phyloP scores from a whole-genome alignment of 1,284 basidiomycete genomes.

The Ganoderma resinaceum region DNA sequence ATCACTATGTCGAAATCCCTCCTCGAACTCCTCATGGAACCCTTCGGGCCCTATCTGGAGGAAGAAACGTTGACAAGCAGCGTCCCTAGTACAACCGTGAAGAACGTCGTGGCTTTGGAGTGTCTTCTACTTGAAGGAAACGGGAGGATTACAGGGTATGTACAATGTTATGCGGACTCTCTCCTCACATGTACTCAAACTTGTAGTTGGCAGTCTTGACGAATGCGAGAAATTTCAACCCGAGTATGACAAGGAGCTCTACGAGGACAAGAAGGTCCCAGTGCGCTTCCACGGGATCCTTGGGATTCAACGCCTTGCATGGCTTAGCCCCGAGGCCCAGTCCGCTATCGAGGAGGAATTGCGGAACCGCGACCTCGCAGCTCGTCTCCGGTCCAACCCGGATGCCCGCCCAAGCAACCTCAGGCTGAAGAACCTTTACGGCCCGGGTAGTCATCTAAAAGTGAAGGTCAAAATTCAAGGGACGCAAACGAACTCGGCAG shows the following conservation, averaged over 20 bases:
- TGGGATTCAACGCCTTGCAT: slow-evolving; percentile 48
- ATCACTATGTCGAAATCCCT: slow-evolving; percentile 9
- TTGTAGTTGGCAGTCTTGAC: slow-evolving; percentile 21
- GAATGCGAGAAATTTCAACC: slow-evolving; percentile 30
- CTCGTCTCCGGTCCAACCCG: slow-evolving; percentile 3
- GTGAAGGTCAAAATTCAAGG: slow-evolving; percentile 49
- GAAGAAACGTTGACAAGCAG: slow-evolving; percentile 30
- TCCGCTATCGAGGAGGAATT: slow-evolving; percentile 50
- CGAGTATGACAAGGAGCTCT: slow-evolving; percentile 13
- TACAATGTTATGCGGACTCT: no score
- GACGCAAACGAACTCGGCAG: slow-evolving; percentile 48
- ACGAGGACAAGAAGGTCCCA: slow-evolving; percentile 13
- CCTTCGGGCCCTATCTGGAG: slow-evolving; percentile 42
- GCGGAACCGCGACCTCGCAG: slow-evolving; percentile 42
- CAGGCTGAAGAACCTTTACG: slow-evolving; percentile 45
- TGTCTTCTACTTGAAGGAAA: slow-evolving; percentile 34
- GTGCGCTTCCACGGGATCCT: slow-evolving; percentile 57
- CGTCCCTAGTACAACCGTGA: slow-evolving; percentile 31
- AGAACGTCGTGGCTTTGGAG: slow-evolving; percentile 31
- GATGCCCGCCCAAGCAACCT: slow-evolving; percentile 29
- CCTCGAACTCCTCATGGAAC: slow-evolving; percentile 32
- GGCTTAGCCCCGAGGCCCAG: slow-evolving; percentile 53
- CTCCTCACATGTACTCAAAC: neutral
- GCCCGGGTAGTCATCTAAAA: slow-evolving; percentile 35
- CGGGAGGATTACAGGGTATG: slow-evolving; percentile 36